phyloP scores from a whole-genome alignment of 768 basidiomycete species.

The Auricularia sp. region DNA sequence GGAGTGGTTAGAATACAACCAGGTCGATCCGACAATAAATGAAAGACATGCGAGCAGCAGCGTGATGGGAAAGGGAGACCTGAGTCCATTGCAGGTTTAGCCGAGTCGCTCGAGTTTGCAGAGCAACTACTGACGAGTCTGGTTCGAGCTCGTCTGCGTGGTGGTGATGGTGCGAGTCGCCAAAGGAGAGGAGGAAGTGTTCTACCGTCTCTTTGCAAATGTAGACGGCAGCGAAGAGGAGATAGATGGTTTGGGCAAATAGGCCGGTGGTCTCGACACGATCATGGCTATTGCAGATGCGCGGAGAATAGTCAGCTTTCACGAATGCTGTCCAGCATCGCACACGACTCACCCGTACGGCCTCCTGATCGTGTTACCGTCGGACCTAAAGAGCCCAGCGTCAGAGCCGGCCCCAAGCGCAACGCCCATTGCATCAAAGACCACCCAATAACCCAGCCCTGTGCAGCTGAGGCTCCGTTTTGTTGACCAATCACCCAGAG shows the following conservation, averaged over 20 bases:
- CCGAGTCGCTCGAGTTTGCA: background rate
- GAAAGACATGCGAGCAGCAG: background rate
- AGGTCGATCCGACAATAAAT: background rate
- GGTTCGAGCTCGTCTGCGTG: constrained; percentile 28
- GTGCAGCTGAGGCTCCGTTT: constrained; percentile 80
- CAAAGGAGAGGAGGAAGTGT: constrained; percentile 71
- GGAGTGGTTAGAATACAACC: background rate
- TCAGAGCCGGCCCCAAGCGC: constrained; percentile 29
- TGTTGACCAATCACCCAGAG: constrained; percentile 89
- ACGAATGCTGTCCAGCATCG: constrained; percentile 5
- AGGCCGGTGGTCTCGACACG: constrained; percentile 60
- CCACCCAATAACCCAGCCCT: constrained; percentile 91
- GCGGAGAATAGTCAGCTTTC: no score
- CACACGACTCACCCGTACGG: background rate
- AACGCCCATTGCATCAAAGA: constrained; percentile 87
- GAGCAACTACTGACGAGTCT: background rate
- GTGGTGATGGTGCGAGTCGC: constrained; percentile 45
- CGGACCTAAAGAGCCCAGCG: constrained; percentile 3
- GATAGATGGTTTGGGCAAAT: constrained; percentile 87
- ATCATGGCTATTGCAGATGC: constrained; percentile 35
- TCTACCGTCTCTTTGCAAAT: constrained; percentile 96
- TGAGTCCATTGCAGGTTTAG: background rate
- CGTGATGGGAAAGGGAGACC: background rate
- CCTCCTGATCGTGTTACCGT: no score
- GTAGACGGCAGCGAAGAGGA: constrained; percentile 91